Evolutionary conservation across 2,329 filamentous ascomycete genomes (phyloP), one percentile per base, ranked within the genome.

Genomic region (Colletotrichum somersetense): DNA sequence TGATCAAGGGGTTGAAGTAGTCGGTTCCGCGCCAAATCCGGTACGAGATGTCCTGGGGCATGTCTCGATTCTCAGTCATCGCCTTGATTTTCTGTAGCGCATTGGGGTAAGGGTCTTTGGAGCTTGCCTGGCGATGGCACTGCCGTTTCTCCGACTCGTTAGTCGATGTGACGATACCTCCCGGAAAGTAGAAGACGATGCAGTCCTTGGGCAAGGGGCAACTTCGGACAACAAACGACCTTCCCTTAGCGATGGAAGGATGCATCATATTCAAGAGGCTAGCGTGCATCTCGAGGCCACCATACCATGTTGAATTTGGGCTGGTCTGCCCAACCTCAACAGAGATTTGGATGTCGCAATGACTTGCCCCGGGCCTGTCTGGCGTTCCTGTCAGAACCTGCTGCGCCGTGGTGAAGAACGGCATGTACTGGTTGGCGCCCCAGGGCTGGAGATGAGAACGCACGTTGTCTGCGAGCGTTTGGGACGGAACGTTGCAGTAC

Each of bases 391-490:
- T 59, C 5, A 81, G 50, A 6, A 80, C 75, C 4, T 80, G 77
- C 7, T 78, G 71, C 0, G 77, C 75, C 0, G 75, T 74, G 38
- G 62, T 72, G 23, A 81, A 61, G 35, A 77, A 76, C 0, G 62
- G 63, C 50, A 76, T 76, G 67, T 75, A 81, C 56, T 79, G 76
- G 55, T 80, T 76, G 16, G 75, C 73, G 2, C 73, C 77, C 71
- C 76, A 80, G 26, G 66, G n/a, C 23, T 53, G 44, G 18, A 14
- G n/a, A 14, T 23, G 4, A 38, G 38, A 33, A 14, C 26, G 20
- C 7, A 2, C 12, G 20, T 48, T 42, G 8, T 44, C 40, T 18
- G 12, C 5, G 20, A 38, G 3, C 2, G 66, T 40, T 8, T 33
- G 52, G 26, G 50, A 12, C 33, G 72, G 73, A 20, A 72, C 20